phyloP scores from a whole-genome alignment of 495 filamentous ascomycete species.

The Penicillium antarcticum region DNA sequence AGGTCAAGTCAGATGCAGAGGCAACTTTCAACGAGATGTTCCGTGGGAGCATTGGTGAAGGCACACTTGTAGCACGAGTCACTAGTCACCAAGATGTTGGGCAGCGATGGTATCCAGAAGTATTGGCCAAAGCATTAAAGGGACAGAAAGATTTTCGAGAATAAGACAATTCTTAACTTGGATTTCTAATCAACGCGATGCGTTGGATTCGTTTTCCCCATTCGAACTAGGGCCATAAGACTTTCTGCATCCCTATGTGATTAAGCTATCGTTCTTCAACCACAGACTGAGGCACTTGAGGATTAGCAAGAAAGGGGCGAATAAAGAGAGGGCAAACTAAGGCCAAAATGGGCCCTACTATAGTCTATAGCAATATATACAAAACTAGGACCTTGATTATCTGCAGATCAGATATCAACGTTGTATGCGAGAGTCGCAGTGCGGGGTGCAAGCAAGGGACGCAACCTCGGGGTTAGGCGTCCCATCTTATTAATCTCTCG shows the following conservation, averaged over 20 bases:
- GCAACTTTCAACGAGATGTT: slow-evolving; percentile 41
- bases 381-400: too few relatives aligned
- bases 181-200: too few relatives aligned
- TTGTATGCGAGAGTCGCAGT: slow-evolving; percentile 15
- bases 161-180: too few relatives aligned
- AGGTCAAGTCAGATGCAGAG: slow-evolving; percentile 43
- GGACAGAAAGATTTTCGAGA: slow-evolving; percentile 22
- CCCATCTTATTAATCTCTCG: not conserved
- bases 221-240: too few relatives aligned
- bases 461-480: too few relatives aligned
- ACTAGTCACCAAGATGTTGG: slow-evolving; percentile 90
- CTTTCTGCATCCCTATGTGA: too few relatives aligned
- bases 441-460: not conserved
- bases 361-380: too few relatives aligned
- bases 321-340: too few relatives aligned
- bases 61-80: slow-evolving; percentile 76
- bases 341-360: too few relatives aligned
- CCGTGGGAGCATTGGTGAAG: slow-evolving; percentile 68
- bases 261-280: too few relatives aligned
- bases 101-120: slow-evolving; percentile 73
- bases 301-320: too few relatives aligned
- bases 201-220: not conserved
- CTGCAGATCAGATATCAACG: not conserved
- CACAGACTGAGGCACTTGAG: too few relatives aligned
- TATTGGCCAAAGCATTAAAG: slow-evolving; percentile 42